These are phyloP conservation scores for Trichothecium roseum DNA, from an alignment of 2,329 filamentous ascomycete genomes.

Conservation along the genomic window DNA sequence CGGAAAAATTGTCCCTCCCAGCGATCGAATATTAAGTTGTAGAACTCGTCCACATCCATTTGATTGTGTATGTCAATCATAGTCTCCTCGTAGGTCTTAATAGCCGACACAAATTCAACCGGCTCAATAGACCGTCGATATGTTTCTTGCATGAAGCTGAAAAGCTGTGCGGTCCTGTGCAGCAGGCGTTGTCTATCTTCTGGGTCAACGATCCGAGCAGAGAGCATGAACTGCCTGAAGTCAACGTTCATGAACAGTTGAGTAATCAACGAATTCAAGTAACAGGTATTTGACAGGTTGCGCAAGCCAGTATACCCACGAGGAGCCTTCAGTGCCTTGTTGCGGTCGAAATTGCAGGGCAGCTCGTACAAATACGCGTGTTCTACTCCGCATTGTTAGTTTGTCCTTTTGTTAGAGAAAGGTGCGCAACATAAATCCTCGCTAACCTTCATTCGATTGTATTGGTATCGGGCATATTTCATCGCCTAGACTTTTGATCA, in stretches of 20 bases:
- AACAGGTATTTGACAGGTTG: conserved; percentile 94
- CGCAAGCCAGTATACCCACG: conserved; percentile 82
- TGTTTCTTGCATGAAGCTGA: conserved; percentile 77
- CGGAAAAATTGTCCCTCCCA: conserved; percentile 74
- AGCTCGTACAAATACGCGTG: conserved; percentile 53
- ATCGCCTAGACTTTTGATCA: conserved; percentile 32
- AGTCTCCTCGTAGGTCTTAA: conserved; percentile 73
- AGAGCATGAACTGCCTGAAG: conserved; percentile 78
- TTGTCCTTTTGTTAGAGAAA: conserved; percentile 28
- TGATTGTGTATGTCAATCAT: conserved; percentile 80
- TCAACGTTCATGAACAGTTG: conserved; percentile 93
- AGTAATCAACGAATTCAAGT: conserved; percentile 87
- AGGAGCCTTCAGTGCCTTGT: conserved; percentile 58
- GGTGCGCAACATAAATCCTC: neutral
- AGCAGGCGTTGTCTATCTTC: conserved; percentile 56
- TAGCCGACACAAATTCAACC: conserved; percentile 57
- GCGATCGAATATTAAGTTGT: conserved; percentile 83
- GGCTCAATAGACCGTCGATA: conserved; percentile 67
- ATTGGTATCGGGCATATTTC: conserved; percentile 12
- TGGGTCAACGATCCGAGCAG: conserved; percentile 44
- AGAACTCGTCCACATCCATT: conserved; percentile 98
- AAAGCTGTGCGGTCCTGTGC: conserved; percentile 67
- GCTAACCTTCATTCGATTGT: conserved; percentile 24
- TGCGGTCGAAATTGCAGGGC: conserved; percentile 51
- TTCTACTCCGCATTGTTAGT: conserved; percentile 14